Evolutionary conservation across 23 red algal genomes (phyloP), one percentile per base, ranked within the genome.

Genomic region (Chondrus crispus): DNA sequence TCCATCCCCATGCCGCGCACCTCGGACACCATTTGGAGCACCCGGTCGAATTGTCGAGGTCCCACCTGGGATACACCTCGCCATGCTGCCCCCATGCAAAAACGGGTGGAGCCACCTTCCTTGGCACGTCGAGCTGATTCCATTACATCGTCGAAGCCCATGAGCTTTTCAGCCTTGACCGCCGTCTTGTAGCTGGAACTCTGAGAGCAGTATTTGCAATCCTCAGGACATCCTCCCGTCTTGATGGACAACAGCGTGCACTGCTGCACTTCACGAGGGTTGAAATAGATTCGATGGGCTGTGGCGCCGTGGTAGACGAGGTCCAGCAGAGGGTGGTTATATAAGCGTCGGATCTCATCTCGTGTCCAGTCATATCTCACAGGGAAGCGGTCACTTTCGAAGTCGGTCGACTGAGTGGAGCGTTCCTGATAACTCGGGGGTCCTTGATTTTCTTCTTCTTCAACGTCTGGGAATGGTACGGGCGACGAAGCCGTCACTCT

Each of bases 41-140:
- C 93, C 13, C 94, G 85, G 37, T 77, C 46, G 73, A 99, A 99
- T 85, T 99, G 97, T 36, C 94, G 80, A 63, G 83, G 87, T 14
- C 97, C 97, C 13, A 96, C 97, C 78, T 96, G 94, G 14, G 94
- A 90, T 11, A 93, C 93, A 44, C 94, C 97, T 52, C 97, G 92
- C 97, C 97, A 99, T 5, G 97, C 97, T 50, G 97, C 97, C 13
- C 97, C 97, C 97, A 99, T 96, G 55, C 97, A 99, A 68, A 99
- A 99, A 18, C 97, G 85, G 19, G 97, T 99, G 22, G 91, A 95
- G n/a, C 97, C 97, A 5, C 89, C 86, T 39, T 89, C 91, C 72
- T 94, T 94, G 30, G 97, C 97, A 16, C 68, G 11, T 24, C 88
- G 72, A 20, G 97, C 97, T 47, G 84, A 44, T 22, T 74, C 40